Evolutionary conservation across 805 yeast species (phyloP), one percentile per base, ranked within the genome.

Genomic region (Wickerhamiella slavikovae): DNA sequence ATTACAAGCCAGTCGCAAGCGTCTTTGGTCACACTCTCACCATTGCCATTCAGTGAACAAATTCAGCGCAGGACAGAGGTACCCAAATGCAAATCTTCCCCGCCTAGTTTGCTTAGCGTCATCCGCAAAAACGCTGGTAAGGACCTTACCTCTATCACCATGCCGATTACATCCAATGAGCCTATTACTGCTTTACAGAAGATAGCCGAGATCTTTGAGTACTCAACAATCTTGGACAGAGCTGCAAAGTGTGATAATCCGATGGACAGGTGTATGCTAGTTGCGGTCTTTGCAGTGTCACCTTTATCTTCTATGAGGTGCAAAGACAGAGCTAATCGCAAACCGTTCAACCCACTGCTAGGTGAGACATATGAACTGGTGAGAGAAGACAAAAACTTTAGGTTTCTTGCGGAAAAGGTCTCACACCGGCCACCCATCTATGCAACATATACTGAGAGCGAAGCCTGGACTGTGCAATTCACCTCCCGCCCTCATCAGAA

Each of bases 131-230:
- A 80, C 41, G 89, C 85, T 8, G 95, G 95, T 14, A 85, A 83
- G 45, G 96, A 85, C 49, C 49, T 89, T 33, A 37, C 51, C 10
- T 62, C 80, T 1, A 65, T 83, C 26, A 71, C 93, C 0, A 82
- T 85, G 83, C 98, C 98, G 1, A 93, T 89, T 5, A 71, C 89
- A 1, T 66, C 82, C 31, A 89, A 89, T 53, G 98, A 89, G 51
- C 98, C 98, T 0, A 47, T 85, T 15, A 68, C 91, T 0, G 68
- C 77, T 17, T 57, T 85, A 32, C 93, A 89, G 48, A 66, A 71
- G 37, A 67, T 72, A 40, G 61, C 89, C 0, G 98, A 89, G 49
- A 50, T 69, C 27, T 60, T 77, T 44, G 98, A 89, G 49, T 79
- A 79, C 48, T 51, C 77, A 20, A 55, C 64, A 25, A 44, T 89